Percentiles rank a stretch among this genome's conserved stretches.
These are phyloP conservation scores for Tolypocladium amazonense DNA, from an alignment of 2,329 filamentous ascomycete genomes.

Conservation along the genomic window DNA sequence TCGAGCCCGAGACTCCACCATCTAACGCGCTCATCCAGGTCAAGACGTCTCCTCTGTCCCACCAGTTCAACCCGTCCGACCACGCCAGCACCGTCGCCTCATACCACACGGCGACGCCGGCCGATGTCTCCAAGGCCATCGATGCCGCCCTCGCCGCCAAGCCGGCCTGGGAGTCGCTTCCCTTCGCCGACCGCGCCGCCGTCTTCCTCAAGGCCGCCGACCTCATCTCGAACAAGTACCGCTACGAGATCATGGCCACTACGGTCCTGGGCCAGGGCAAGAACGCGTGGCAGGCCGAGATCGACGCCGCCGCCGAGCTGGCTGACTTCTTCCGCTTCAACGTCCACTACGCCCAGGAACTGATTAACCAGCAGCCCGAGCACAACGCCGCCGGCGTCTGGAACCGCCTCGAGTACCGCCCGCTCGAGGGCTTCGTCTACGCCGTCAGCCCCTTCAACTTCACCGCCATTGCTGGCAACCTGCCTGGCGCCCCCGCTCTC, in stretches of 20 bases:
- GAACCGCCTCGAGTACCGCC: slow-evolving; percentile 84
- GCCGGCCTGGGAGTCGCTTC: slow-evolving; percentile 71
- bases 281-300: slow-evolving; percentile 99
- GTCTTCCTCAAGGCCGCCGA: slow-evolving; percentile 96
- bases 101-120: slow-evolving; percentile 70
- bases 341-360: slow-evolving; percentile 84
- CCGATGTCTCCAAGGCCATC: slow-evolving; percentile 72
- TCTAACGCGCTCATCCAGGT: slow-evolving; percentile 33
- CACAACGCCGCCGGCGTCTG: slow-evolving; percentile 78
- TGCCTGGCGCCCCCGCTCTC: slow-evolving; percentile 71
- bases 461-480: slow-evolving; percentile 84
- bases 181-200: slow-evolving; percentile 83
- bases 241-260: slow-evolving; percentile 91
- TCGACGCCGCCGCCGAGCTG: slow-evolving; percentile 86
- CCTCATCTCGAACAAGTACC: slow-evolving; percentile 81
- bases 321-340: slow-evolving; percentile 92
- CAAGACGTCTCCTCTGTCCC: slow-evolving; percentile 53
- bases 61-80: slow-evolving; percentile 74
- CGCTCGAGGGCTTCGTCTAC: slow-evolving; percentile 92
- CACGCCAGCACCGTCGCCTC: slow-evolving; percentile 68
- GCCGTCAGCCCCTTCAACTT: slow-evolving; percentile 96
- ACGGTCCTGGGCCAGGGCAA: slow-evolving; percentile 97
- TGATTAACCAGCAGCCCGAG: slow-evolving; percentile 77
- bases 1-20: neutral
- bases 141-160: slow-evolving; percentile 78